Percentiles rank a stretch among this genome's conserved stretches.
phyloP scores from a whole-genome alignment of 768 basidiomycete species.

The Russula earlei region DNA sequence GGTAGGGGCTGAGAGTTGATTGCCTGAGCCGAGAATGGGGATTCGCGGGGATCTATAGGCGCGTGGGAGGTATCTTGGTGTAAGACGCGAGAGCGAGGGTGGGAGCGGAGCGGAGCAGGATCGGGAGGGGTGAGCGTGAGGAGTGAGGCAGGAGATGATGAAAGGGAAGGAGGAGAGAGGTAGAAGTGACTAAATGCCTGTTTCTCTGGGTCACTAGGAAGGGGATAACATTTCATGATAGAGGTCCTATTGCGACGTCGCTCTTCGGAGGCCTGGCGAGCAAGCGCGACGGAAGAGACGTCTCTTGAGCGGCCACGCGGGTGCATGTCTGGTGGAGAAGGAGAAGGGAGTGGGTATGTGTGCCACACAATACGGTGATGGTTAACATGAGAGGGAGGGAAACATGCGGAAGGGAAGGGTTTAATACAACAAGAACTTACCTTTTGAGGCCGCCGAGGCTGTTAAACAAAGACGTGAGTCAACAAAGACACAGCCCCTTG shows the following conservation, averaged over 20 bases:
- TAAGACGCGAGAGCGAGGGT: background rate
- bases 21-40: background rate
- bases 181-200: background rate
- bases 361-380: background rate
- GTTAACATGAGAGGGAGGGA: background rate
- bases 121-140: constrained; percentile 14
- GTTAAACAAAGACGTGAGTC: background rate
- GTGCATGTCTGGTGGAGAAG: background rate
- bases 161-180: background rate
- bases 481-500: constrained; percentile 4
- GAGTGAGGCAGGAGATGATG: constrained; percentile 9
- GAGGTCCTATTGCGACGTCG: constrained; percentile 6
- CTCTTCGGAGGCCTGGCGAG: constrained; percentile 21
- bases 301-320: constrained; percentile 18
- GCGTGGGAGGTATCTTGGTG: constrained; percentile 1
- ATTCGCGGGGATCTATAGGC: constrained; percentile 12
- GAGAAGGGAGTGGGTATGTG: background rate
- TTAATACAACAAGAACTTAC: background rate
- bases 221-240: constrained; percentile 10
- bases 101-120: constrained; percentile 5
- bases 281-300: constrained; percentile 18
- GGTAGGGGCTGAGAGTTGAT: background rate
- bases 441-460: background rate
- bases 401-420: background rate
- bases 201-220: constrained; percentile 14